Conservation (phyloP, 202 grass and related monocot genomes). For the Musa balbisiana region DNA sequence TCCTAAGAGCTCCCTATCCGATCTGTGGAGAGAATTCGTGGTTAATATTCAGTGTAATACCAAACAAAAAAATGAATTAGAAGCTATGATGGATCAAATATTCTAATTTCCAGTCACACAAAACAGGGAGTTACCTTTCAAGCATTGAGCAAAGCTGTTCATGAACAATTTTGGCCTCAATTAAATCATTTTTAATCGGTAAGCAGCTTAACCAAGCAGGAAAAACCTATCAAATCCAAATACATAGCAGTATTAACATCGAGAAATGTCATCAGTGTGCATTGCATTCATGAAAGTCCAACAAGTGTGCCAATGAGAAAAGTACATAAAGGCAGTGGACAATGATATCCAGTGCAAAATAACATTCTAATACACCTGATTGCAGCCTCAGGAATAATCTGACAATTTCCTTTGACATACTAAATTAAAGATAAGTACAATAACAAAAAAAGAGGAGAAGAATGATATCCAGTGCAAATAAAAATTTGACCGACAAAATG, state of each 20-base stretch:
- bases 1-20: constrained; percentile 64
- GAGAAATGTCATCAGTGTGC: neutral
- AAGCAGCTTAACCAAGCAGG: constrained; percentile 74
- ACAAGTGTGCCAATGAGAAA: too few relatives aligned
- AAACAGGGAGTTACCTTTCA: constrained; percentile 49
- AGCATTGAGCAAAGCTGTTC: constrained; percentile 74
- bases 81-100: neutral
- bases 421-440: neutral
- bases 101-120: constrained; percentile 19
- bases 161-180: constrained; percentile 74
- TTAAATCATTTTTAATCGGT: constrained; percentile 77
- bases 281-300: neutral
- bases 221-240: constrained; percentile 45
- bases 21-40: constrained; percentile 28
- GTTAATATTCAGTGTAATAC: neutral
- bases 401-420: too few relatives aligned
- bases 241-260: neutral
- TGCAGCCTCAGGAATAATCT: too few relatives aligned
- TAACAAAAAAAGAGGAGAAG: neutral
- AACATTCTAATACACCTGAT: too few relatives aligned
- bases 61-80: neutral
- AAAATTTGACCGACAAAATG: too few relatives aligned
- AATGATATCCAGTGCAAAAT: too few relatives aligned
- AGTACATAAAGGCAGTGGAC: too few relatives aligned
- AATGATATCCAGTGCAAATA: too few relatives aligned